Base-by-base conservation (phyloP, 129 eudicot genomes). In the Ambrosia artemisiifolia region DNA sequence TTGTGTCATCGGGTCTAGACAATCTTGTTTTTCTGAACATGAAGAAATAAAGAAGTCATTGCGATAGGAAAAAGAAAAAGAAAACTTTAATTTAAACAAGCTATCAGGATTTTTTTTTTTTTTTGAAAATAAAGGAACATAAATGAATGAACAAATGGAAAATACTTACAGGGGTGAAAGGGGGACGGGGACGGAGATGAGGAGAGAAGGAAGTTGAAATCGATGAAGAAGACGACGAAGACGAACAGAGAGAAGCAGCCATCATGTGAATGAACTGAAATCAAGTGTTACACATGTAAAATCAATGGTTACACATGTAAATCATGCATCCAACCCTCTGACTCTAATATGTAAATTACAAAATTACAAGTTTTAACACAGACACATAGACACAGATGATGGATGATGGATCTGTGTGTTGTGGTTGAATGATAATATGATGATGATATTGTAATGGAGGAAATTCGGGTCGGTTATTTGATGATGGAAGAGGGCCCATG, bases 131-230 rank as follows among this genome's bases (percentile, higher is more conserved):
- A 24, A 24, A 1, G 1, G 28, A 24, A 24, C 28, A 24, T 24
- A 24, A 24, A 24, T 24, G 28, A 24, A 24, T 24, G 28, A 24
- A 24, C 28, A 24, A 24, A 1, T 24, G 28, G 1, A 55, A 63
- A 34, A 19, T 18, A 74, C 86, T 83, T 84, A 91, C 97, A 47
- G 97, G 91, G 16, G 93, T 91, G 82, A 91, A 88, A 57, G 83
- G 94, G 30, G 84, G 85, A 46, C 83, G 82, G 53, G 63, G 96
- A 61, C 47, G 47, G 6, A 11, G 61, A 7, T 68, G 91, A 59
- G 88, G 90, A 44, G 90, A 83, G 34, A 73, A 74, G 19, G 78
- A 53, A 9, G 94, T 64, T 72, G 88, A 54, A 14, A 77, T 69
- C 12, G 85, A 70, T 60, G 85, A 78, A 24, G 89, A 82, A 48